Evolutionary conservation across 2,329 filamentous ascomycete species (phyloP), one percentile per base, ranked within the genome.

Genomic region (Talaromyces rugulosus): DNA sequence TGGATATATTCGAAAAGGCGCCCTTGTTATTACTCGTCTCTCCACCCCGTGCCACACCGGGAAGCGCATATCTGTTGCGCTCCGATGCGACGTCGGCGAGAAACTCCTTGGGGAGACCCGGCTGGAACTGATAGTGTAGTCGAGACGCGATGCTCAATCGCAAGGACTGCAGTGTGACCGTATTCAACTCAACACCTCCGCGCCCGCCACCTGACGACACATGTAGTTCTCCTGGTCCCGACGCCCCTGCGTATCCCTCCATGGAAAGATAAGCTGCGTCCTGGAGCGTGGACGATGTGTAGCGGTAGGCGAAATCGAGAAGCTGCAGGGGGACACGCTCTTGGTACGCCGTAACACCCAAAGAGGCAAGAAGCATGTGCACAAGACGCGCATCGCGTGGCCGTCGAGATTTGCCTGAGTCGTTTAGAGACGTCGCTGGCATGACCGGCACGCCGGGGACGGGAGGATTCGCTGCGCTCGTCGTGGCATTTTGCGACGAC

Each of bases 141-240:
- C 86, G 77, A 52, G 81, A 83, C 2, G 83, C 82, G 59, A 89
- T 87, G 3, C 85, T 85, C 63, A 88, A 81, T 30, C 86, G 77
- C 55, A 89, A 70, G 60, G 84, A 83, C 33, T 82, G 79, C 12
- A 88, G 72, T 27, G 79, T 82, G n/a, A 89, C 79, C 14, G 78
- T 79, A 42, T 79, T 80, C 12, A 80, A 74, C 30, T 84, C 84
- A 0, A 71, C 71, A 23, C 69, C 74, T 11, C 73, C 75, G 54
- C 76, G 71, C 31, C 74, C 68, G 36, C 74, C 71, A 1, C 68
- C 69, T 12, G 68, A 69, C 5, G 69, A 70, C 14, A 72, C 73
- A 30, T 66, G 69, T 2, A 66, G 63, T 31, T 63, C 65, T n/a
- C 69, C 68, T 8, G 70, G 67, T 7, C 66, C 67, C 2, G 68